Evolutionary conservation across 106 monocot genomes (phyloP).

Genomic region (Dendrobium nobile): DNA sequence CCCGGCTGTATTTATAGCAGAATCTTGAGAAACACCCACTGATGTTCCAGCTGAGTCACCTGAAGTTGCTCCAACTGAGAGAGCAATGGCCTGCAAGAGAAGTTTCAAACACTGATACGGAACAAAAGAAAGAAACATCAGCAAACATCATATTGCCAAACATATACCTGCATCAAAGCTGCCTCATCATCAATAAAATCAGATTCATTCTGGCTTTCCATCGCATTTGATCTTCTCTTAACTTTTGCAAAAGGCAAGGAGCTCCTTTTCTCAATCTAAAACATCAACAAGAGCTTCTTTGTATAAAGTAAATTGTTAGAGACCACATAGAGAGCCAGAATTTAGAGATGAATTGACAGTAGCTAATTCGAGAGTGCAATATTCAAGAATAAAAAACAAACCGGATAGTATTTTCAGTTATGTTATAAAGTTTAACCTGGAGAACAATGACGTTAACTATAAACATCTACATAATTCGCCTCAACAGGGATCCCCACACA

Average conservation of each 20-base stretch:
- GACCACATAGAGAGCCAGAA: neutral
- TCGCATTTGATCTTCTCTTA: slow-evolving; percentile 9
- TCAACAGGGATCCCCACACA: no score
- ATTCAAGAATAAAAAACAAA: neutral
- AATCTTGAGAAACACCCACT: slow-evolving; percentile 7
- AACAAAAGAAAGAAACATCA: neutral
- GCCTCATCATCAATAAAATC: slow-evolving; percentile 41
- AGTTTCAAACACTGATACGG: neutral
- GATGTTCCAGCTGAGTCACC: slow-evolving; percentile 2
- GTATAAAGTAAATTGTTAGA: neutral
- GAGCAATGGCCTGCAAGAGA: slow-evolving; percentile 62
- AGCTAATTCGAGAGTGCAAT: neutral
- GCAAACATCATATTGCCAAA: neutral
- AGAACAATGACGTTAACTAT: neutral
- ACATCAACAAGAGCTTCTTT: slow-evolving; percentile 5
- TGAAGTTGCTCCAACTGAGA: slow-evolving; percentile 46
- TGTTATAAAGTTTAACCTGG: neutral
- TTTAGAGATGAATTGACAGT: neutral
- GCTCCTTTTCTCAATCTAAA: slow-evolving; percentile 39
- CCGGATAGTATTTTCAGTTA: neutral
- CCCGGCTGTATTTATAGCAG: slow-evolving; percentile 11
- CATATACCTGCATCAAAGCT: slow-evolving; percentile 49
- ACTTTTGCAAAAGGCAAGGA: slow-evolving; percentile 14
- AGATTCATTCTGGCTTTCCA: neutral
- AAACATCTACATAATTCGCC: no score